Percentiles rank a stretch among this genome's conserved stretches.
These are phyloP conservation scores for Rhodotorula sp. DNA, from an alignment of 1,284 basidiomycete species.

Conservation along the genomic window DNA sequence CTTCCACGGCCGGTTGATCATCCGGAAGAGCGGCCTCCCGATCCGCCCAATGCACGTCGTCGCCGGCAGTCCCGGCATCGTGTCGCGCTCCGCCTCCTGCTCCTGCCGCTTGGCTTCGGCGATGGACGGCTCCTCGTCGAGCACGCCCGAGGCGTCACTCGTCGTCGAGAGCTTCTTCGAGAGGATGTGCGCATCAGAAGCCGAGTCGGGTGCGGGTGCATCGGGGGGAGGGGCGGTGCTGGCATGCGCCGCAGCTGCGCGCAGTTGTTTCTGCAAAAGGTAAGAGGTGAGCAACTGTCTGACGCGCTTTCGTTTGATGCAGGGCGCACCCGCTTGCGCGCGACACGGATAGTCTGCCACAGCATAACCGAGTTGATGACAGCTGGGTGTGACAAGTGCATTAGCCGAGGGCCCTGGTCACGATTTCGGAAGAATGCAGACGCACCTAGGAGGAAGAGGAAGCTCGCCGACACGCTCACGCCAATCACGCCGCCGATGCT, in stretches of 20 bases:
- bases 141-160: not conserved
- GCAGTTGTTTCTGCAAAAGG: not conserved
- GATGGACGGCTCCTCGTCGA: not conserved
- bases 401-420: no score
- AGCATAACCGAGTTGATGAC: slow-evolving; percentile 51
- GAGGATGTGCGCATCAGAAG: not conserved
- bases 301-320: no score
- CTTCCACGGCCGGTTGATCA: slow-evolving; percentile 52
- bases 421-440: no score
- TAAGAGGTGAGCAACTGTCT: no score
- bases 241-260: not conserved
- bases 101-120: not conserved
- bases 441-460: slow-evolving; percentile 48
- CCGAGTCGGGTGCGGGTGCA: not conserved
- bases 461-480: slow-evolving; percentile 49
- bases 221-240: not conserved
- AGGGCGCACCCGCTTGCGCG: slow-evolving; percentile 16
- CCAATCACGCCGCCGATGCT: slow-evolving; percentile 50
- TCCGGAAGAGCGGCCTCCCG: slow-evolving; percentile 49
- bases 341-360: slow-evolving; percentile 40
- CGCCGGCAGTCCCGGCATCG: slow-evolving; percentile 22
- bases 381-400: no score
- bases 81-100: slow-evolving; percentile 1
- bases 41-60: slow-evolving; percentile 48
- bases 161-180: not conserved